These are phyloP conservation scores for Taphrina sp. DNA, from an alignment of 1,139 yeast genomes.

Conservation along the genomic window DNA sequence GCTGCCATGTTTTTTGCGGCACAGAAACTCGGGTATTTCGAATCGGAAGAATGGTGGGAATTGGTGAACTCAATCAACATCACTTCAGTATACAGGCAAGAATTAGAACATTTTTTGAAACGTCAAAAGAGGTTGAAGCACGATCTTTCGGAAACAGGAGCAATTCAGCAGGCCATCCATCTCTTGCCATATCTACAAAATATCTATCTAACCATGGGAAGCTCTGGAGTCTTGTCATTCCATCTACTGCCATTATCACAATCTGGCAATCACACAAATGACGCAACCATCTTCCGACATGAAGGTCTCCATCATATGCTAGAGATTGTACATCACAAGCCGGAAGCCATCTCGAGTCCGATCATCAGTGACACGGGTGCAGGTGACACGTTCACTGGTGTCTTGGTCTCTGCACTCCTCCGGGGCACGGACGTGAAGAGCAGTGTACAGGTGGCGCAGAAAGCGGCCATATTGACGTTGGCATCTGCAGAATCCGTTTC, in stretches of 20 bases:
- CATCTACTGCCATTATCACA: no score
- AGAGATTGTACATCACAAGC: slow-evolving; percentile 59
- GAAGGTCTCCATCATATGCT: slow-evolving; percentile 49
- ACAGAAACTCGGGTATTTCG: slow-evolving; percentile 54
- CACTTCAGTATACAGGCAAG: slow-evolving; percentile 51
- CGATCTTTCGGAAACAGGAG: slow-evolving; percentile 50
- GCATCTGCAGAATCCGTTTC: slow-evolving; percentile 5
- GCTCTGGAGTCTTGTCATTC: slow-evolving; percentile 59
- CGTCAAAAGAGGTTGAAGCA: slow-evolving; percentile 41
- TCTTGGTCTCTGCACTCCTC: slow-evolving; percentile 46
- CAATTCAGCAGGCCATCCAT: slow-evolving; percentile 67
- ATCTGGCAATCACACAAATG: slow-evolving; percentile 36
- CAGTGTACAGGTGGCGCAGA: slow-evolving; percentile 8
- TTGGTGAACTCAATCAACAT: slow-evolving; percentile 62
- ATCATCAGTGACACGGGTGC: slow-evolving; percentile 63
- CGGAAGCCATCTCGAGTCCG: slow-evolving; percentile 36
- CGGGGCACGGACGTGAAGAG: not conserved
- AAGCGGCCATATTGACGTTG: slow-evolving; percentile 19
- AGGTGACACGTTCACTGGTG: slow-evolving; percentile 65
- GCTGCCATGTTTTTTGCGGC: slow-evolving; percentile 56
- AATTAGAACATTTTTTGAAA: slow-evolving; percentile 43
- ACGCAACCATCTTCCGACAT: slow-evolving; percentile 29
- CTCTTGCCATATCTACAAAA: slow-evolving; percentile 71
- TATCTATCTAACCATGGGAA: slow-evolving; percentile 65
- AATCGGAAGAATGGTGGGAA: slow-evolving; percentile 71